Base-by-base conservation (phyloP, 768 basidiomycete species). In the Naganishia antarctica region DNA sequence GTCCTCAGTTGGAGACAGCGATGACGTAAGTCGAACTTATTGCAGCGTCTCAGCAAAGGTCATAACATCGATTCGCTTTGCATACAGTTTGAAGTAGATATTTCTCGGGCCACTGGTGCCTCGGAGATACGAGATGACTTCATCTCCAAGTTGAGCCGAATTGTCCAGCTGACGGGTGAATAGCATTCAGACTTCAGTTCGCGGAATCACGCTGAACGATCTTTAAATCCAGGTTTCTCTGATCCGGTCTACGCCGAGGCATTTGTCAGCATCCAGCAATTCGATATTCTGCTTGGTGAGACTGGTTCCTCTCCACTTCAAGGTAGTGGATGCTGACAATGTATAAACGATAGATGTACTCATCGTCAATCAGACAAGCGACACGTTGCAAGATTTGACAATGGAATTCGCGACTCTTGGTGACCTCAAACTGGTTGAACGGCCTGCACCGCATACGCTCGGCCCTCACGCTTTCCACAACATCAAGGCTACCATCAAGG, bases 211-310 rank as follows among this genome's bases (percentile, higher is more conserved):
- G 23, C 16, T 21, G 8, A 43, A 60, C 66, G 16, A 62, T 25
- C 23, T 25, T 50, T 46, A 58, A 25, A 34, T 18, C 46, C 70
- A 86, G 92, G 94, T 32, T 98, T 98, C 83, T 96, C 93, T 28
- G 96, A 98, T 75, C 91, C 94, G 12, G 91, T 99, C 67, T 98
- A 98, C 71, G 93, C 93, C 8, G 96, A 99, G 76, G 93, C 94
- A 1, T 91, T 90, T 73, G 93, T 98, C 69, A 94, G 92, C 77
- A 90, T 98, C 78, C 90, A 97, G 69, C 91, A 92, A 41, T 98
- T 98, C 76, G 94, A 99, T 76, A 96, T 99, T 73, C 79, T 91
- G 44, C 84, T 99, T 3, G 91, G 90, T 90, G 32, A 31, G 71
- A 68, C 37, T 16, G 41, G 12, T 49, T 62, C 15, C 1, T 8